phyloP scores from a whole-genome alignment of 768 basidiomycete species.

The Gelatoporia subvermispora region DNA sequence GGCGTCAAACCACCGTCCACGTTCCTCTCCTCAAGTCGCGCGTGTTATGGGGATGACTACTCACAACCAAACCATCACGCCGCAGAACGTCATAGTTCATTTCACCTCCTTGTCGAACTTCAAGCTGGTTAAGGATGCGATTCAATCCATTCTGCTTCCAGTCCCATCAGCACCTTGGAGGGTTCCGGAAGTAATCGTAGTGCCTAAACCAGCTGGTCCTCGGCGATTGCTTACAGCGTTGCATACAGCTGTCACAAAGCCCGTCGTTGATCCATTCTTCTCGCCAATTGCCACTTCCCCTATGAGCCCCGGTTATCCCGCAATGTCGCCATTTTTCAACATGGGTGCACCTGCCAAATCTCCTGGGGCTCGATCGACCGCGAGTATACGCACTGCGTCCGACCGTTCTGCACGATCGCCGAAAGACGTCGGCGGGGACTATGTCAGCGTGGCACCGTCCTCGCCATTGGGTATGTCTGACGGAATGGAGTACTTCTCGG shows the following conservation, averaged over 20 bases:
- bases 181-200: constrained; percentile 89
- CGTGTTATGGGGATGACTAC: constrained; percentile 42
- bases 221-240: constrained; percentile 88
- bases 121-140: constrained; percentile 79
- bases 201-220: constrained; percentile 96
- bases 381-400: constrained; percentile 49
- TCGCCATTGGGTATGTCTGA: constrained; percentile 72
- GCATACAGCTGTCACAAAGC: constrained; percentile 84
- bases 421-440: constrained; percentile 36
- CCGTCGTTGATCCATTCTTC: constrained; percentile 87
- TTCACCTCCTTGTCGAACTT: constrained; percentile 91
- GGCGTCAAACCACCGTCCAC: constrained; percentile 61
- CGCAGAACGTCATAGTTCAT: constrained; percentile 64
- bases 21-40: constrained; percentile 77
- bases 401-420: constrained; percentile 58
- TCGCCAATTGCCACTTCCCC: constrained; percentile 93
- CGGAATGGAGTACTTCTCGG: constrained; percentile 70
- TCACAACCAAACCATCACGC: constrained; percentile 26
- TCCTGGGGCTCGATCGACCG: constrained; percentile 41
- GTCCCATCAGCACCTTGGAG: constrained; percentile 40
- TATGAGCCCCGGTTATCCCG: constrained; percentile 60
- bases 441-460: constrained; percentile 43
- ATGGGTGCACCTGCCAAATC: constrained; percentile 32
- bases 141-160: constrained; percentile 61
- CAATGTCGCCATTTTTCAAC: constrained; percentile 40